Conservation (phyloP, 1,284 basidiomycete species). For the Xerocomus nothofagi region DNA sequence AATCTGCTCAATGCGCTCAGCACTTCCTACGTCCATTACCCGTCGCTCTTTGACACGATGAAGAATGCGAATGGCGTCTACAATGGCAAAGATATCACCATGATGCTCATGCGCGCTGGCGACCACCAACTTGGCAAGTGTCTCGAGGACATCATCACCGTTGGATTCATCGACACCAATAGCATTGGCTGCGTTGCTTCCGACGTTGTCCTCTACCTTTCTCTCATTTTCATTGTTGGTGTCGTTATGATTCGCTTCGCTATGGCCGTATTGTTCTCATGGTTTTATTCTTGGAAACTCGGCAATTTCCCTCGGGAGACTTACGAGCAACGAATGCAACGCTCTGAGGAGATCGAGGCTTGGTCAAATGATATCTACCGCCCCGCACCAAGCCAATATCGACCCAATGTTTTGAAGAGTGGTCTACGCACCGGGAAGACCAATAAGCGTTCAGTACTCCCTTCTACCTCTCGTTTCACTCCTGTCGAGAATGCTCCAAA, state of each 20-base stretch:
- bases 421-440: constrained; percentile 56
- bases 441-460: constrained; percentile 63
- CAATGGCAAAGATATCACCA: constrained; percentile 84
- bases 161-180: constrained; percentile 94
- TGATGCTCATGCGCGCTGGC: constrained; percentile 71
- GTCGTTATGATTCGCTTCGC: constrained; percentile 94
- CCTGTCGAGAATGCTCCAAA: constrained; percentile 71
- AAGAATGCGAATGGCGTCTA: constrained; percentile 70
- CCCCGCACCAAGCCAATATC: constrained; percentile 87
- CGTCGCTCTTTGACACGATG: constrained; percentile 79
- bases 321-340: constrained; percentile 91
- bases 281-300: constrained; percentile 95
- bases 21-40: constrained; percentile 76
- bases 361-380: constrained; percentile 98
- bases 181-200: constrained; percentile 97
- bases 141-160: constrained; percentile 80
- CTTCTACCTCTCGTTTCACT: constrained; percentile 86
- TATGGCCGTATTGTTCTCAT: constrained; percentile 96
- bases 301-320: constrained; percentile 94
- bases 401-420: constrained; percentile 83
- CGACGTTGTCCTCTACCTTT: constrained; percentile 90
- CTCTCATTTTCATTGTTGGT: constrained; percentile 96
- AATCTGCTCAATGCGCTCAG: constrained; percentile 84
- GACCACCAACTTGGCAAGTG: constrained; percentile 74
- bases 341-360: constrained; percentile 89